These are phyloP conservation scores for Oldenlandia corymbosa DNA, from an alignment of 257 asterid species.

Conservation along the genomic window DNA sequence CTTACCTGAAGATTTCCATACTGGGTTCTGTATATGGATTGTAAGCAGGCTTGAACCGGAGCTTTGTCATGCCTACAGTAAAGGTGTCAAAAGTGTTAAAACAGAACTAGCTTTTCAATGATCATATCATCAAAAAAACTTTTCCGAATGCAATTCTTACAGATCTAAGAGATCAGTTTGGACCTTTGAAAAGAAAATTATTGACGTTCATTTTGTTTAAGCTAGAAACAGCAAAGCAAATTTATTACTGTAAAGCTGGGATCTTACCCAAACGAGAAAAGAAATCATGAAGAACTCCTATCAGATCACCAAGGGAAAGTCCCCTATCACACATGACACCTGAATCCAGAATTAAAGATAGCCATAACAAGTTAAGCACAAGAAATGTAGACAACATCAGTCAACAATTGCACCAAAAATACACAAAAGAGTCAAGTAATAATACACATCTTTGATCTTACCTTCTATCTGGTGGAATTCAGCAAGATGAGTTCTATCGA, in stretches of 20 bases:
- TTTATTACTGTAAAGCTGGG: conserved; percentile 1
- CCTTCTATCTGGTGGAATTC: conserved; percentile 99
- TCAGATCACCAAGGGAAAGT: conserved; percentile 88
- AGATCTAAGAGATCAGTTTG: background rate
- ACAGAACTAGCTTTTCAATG: background rate
- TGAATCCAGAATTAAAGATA: conserved; percentile 22
- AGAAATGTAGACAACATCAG: background rate
- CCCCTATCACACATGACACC: conserved; percentile 93
- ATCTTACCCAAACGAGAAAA: conserved; percentile 77
- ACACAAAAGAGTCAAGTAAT: background rate
- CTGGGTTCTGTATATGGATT: conserved; percentile 98
- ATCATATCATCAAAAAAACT: background rate
- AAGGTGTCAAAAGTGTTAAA: background rate
- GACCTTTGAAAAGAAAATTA: background rate
- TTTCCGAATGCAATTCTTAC: background rate
- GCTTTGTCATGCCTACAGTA: conserved; percentile 75
- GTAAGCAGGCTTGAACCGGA: conserved; percentile 92
- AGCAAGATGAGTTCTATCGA: conserved; percentile 96
- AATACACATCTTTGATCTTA: conserved; percentile 24
- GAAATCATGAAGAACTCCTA: conserved; percentile 86
- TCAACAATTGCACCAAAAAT: background rate
- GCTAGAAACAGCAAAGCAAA: background rate
- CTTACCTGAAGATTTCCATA: conserved; percentile 97
- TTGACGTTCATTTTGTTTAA: background rate
- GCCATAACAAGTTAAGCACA: background rate